Conservation (phyloP, 768 basidiomycete species). For the Tulasnella sp. region DNA sequence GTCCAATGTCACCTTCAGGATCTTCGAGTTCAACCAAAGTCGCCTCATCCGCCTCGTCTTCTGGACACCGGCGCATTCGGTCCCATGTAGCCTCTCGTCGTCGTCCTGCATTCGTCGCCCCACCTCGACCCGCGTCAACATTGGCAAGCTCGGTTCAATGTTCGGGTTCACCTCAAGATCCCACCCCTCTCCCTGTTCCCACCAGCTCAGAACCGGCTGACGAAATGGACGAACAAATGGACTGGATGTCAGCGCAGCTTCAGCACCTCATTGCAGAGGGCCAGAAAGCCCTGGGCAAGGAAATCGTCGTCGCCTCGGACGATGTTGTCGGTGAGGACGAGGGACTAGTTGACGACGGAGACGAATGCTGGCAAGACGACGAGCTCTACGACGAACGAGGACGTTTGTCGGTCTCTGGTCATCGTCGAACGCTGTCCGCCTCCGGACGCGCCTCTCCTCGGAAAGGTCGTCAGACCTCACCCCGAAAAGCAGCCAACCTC, state of each 20-base stretch:
- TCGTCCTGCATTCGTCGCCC: neutral
- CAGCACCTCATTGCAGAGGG: conserved; percentile 65
- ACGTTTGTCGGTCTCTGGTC: neutral
- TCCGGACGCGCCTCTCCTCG: neutral
- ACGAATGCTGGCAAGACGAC: conserved; percentile 65
- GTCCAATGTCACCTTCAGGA: conserved; percentile 9
- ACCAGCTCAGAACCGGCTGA: neutral
- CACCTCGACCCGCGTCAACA: neutral
- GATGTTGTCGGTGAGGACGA: conserved; percentile 50
- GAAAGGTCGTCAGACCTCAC: neutral
- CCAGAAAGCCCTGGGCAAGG: conserved; percentile 60
- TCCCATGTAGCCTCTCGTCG: neutral
- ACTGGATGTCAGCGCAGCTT: conserved; percentile 69
- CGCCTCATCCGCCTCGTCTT: neutral
- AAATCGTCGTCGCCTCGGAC: conserved; percentile 39
- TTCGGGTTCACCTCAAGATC: conserved; percentile 26
- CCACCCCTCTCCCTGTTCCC: neutral
- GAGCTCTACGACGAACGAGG: conserved; percentile 20
- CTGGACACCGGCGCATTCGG: conserved; percentile 7
- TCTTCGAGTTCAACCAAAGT: neutral
- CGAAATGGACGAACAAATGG: conserved; percentile 41
- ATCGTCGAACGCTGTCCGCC: neutral
- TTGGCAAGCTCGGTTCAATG: conserved; percentile 28
- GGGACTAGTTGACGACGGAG: conserved; percentile 68
- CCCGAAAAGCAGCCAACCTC: neutral